phyloP scores from a whole-genome alignment of 108 stramenopile genomes.

The Skeletonema grethae region DNA sequence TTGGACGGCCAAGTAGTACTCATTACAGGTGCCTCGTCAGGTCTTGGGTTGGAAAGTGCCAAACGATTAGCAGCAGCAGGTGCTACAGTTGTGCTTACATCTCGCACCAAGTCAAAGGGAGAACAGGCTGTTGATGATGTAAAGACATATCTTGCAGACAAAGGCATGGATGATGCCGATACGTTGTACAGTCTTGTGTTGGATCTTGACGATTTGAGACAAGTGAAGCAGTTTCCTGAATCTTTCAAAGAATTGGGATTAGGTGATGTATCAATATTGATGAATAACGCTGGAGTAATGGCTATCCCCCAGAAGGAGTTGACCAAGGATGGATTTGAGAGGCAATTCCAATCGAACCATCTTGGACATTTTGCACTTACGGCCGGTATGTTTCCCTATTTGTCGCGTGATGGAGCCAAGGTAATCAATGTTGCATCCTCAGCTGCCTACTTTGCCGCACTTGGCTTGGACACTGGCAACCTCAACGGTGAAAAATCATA shows the following conservation, averaged over 20 bases:
- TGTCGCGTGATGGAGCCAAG: conserved; percentile 50
- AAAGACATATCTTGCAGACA: conserved; percentile 44
- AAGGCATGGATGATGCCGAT: conserved; percentile 33
- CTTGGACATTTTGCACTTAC: conserved; percentile 88
- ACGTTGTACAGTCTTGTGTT: conserved; percentile 53
- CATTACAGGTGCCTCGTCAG: conserved; percentile 80
- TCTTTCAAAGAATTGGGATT: conserved; percentile 39
- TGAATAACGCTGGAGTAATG: conserved; percentile 94
- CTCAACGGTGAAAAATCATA: conserved; percentile 70
- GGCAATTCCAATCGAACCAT: conserved; percentile 84
- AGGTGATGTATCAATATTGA: conserved; percentile 59
- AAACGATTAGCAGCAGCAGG: conserved; percentile 75
- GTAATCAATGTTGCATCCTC: conserved; percentile 77
- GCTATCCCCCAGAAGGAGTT: conserved; percentile 68
- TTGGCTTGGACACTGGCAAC: conserved; percentile 62
- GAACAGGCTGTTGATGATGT: conserved; percentile 55
- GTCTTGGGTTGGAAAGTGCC: conserved; percentile 84
- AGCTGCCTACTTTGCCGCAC: conserved; percentile 55
- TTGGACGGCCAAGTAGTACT: conserved; percentile 60
- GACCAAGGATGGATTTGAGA: conserved; percentile 84
- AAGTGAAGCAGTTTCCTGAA: conserved; percentile 65
- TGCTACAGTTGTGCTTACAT: conserved; percentile 79
- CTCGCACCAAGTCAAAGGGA: conserved; percentile 59
- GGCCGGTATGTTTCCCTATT: conserved; percentile 54
- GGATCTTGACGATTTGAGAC: conserved; percentile 66